Base-by-base conservation (phyloP, 768 basidiomycete genomes). In the Lactarius tabidus region DNA sequence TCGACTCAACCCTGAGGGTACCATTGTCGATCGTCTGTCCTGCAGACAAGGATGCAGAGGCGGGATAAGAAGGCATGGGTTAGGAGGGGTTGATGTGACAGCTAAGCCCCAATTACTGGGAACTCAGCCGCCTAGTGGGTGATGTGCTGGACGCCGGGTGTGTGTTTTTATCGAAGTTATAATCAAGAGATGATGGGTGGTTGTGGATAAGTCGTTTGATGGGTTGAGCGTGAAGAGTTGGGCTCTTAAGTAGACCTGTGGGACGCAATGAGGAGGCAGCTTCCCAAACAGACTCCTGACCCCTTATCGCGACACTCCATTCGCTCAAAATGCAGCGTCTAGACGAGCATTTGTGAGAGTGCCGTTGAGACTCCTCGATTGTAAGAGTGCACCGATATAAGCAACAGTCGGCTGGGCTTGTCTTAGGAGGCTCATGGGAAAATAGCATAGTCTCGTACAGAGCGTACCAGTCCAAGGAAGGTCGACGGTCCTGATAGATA, bases 1-100 rank as follows among this genome's bases (percentile, higher is more conserved):
- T 83, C 71, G 89, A 86, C 70, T 89, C 84, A 63, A 98, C 86
- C 76, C 93, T 84, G 62, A 97, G 84, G 57, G 85, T 78, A 70
- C 86, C 87, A 67, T 84, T 82, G 80, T 95, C 91, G 79, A 98
- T 91, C 26, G 38, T 38, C 57, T 59, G 10, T 18, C 57, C 57
- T 29, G 31, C 29, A 1, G 4, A 35, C 9, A 0, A 17, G n/a
- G 54, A 55, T 6, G 54, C 31, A 9, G 54, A 33, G 18, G 28
- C 18, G n/a, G 28, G 31, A 35, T 33, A 55, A 23, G 29, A 23
- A n/a, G 54, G 9, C 54, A 55, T 55, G 54, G n/a, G 33, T 10
- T 18, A 33, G 12, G 31, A 14, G 2, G 26, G 26, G 48, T 10
- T 14, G 1, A 6, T 6, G 45, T 14, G 23, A 51, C 48, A 51